Evolutionary conservation across 441 rosid genomes (phyloP).

Genomic region (Aquilaria agallochum): DNA sequence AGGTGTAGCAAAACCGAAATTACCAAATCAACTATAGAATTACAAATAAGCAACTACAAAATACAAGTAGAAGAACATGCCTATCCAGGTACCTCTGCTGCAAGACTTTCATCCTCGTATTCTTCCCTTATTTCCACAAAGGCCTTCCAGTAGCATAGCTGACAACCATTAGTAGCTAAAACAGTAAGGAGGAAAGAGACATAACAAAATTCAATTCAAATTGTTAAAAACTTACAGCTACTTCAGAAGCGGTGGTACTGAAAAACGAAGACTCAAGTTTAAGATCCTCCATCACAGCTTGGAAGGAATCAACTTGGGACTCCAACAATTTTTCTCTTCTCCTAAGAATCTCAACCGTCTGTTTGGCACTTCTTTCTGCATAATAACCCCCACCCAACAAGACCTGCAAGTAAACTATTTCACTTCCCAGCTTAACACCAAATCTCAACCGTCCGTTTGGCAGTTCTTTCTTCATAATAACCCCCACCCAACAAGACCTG

Average conservation of each 20-base stretch:
- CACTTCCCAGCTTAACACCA: too few relatives aligned
- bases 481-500: slow-evolving; percentile 65
- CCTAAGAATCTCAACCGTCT: slow-evolving; percentile 66
- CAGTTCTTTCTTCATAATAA: slow-evolving; percentile 64
- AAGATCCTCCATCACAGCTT: slow-evolving; percentile 70
- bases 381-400: slow-evolving; percentile 81
- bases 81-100: slow-evolving; percentile 31
- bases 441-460: slow-evolving; percentile 76
- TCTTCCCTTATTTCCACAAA: slow-evolving; percentile 94
- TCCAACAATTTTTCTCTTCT: slow-evolving; percentile 75
- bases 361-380: slow-evolving; percentile 74
- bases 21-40: too few relatives aligned
- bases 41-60: slow-evolving; percentile 1
- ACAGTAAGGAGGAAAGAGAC: neutral
- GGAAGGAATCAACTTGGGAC: slow-evolving; percentile 53
- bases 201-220: neutral
- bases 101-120: slow-evolving; percentile 44
- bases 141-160: slow-evolving; percentile 54
- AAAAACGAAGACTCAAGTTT: slow-evolving; percentile 78
- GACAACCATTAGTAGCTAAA: neutral
- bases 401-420: neutral
- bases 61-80: slow-evolving; percentile 21
- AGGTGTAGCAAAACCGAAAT: too few relatives aligned
- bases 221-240: slow-evolving; percentile 42
- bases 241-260: slow-evolving; percentile 71